Evolutionary conservation across 306 rosid genomes (phyloP).

Genomic region (Geum urbanum): DNA sequence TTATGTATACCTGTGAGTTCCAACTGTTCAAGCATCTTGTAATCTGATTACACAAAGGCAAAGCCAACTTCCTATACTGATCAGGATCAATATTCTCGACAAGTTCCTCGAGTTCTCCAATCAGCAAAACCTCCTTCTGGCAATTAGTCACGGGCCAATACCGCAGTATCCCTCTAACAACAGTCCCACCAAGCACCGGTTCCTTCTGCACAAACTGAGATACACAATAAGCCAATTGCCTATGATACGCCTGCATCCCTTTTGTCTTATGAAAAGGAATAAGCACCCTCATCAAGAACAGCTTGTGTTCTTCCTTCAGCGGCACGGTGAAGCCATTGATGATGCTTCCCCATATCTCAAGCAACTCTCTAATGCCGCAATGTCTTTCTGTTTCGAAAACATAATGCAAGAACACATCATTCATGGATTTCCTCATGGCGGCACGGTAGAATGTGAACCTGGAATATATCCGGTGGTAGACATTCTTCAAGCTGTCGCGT

Average conservation of each 20-base stretch:
- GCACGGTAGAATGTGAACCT: slow-evolving; percentile 48
- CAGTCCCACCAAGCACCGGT: slow-evolving; percentile 75
- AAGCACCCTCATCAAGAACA: slow-evolving; percentile 75
- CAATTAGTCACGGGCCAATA: slow-evolving; percentile 80
- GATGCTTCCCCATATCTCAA: slow-evolving; percentile 91
- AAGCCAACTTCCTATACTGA: slow-evolving; percentile 67
- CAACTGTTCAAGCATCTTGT: slow-evolving; percentile 70
- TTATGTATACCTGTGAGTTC: slow-evolving; percentile 62
- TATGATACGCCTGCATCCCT: slow-evolving; percentile 61
- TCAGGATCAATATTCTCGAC: slow-evolving; percentile 70
- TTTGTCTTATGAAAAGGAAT: slow-evolving; percentile 77
- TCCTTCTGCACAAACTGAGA: slow-evolving; percentile 88
- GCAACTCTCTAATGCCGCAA: slow-evolving; percentile 70
- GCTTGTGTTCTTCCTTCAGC: slow-evolving; percentile 79
- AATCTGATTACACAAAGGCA: slow-evolving; percentile 60
- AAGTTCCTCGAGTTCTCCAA: slow-evolving; percentile 79
- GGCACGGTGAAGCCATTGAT: slow-evolving; percentile 83
- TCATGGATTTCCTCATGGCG: slow-evolving; percentile 78
- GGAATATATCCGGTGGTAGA: slow-evolving; percentile 60
- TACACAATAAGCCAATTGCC: slow-evolving; percentile 72
- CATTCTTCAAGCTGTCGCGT: slow-evolving; percentile 64
- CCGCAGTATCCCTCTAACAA: slow-evolving; percentile 68
- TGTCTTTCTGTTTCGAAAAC: slow-evolving; percentile 61
- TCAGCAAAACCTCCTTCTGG: slow-evolving; percentile 67
- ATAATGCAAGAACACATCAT: slow-evolving; percentile 52